Percentiles rank a stretch among this genome's conserved stretches.
These are phyloP conservation scores for Pichiaceae sp. DNA, from an alignment of 1,139 yeast genomes.

Conservation along the genomic window DNA sequence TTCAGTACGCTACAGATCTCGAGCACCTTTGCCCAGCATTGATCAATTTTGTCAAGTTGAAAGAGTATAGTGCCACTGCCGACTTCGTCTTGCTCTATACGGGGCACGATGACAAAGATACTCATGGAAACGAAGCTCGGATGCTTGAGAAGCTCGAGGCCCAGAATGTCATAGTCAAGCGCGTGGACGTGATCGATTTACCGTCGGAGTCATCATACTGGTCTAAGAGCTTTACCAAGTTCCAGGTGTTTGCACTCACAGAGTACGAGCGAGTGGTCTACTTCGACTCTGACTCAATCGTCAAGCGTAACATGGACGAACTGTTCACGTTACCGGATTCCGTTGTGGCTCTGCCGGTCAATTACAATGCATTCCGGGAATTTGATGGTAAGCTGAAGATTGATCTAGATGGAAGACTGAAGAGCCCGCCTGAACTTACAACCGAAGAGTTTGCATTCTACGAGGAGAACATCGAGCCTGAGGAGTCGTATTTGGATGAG, in stretches of 20 bases:
- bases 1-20: conserved; percentile 36
- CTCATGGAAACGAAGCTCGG: not conserved
- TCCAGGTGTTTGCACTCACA: conserved; percentile 40
- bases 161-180: conserved; percentile 1
- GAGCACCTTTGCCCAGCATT: conserved; percentile 36
- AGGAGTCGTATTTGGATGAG: conserved; percentile 5
- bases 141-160: conserved; percentile 2
- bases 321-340: conserved; percentile 37
- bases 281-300: conserved; percentile 37
- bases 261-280: conserved; percentile 40
- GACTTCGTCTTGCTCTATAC: conserved; percentile 28
- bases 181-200: not conserved
- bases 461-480: conserved; percentile 10
- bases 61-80: conserved; percentile 28
- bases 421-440: conserved; percentile 14
- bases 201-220: conserved; percentile 27
- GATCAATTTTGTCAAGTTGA: conserved; percentile 30
- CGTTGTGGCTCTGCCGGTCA: conserved; percentile 26
- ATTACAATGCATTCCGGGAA: conserved; percentile 22
- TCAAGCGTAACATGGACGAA: conserved; percentile 34
- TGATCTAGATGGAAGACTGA: conserved; percentile 6
- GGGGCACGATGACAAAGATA: not conserved
- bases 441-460: conserved; percentile 12
- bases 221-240: conserved; percentile 47
- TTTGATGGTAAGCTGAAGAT: conserved; percentile 1